A percentile compares a stretch with the other conserved stretches of the same genome.
Evolutionary conservation across 768 basidiomycete species (phyloP).

Genomic region (Lyophyllum shimeji): DNA sequence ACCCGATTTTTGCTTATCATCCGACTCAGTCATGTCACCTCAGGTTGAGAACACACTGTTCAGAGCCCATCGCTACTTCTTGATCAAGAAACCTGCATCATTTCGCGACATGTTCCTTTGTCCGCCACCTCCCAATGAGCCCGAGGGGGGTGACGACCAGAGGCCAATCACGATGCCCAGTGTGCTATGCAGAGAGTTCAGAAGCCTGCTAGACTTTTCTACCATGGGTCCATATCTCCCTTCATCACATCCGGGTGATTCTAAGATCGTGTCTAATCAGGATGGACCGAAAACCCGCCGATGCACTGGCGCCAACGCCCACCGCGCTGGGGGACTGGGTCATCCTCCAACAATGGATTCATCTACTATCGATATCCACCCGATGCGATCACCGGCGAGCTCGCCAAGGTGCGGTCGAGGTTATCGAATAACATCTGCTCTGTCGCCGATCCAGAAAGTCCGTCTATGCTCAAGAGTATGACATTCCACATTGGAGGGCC

Average conservation of each 20-base stretch:
- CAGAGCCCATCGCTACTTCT: too few relatives aligned
- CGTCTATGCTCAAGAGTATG: conserved; percentile 37
- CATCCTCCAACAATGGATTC: conserved; percentile 30
- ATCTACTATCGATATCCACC: conserved; percentile 39
- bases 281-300: background rate
- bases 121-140: background rate
- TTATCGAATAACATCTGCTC: conserved; percentile 19
- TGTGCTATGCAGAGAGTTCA: conserved; percentile 43
- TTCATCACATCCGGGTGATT: background rate
- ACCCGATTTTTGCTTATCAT: too few relatives aligned
- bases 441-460: conserved; percentile 33
- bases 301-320: background rate
- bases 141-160: conserved; percentile 28
- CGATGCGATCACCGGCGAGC: conserved; percentile 36
- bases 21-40: background rate
- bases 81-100: too few relatives aligned
- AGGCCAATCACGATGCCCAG: conserved; percentile 41
- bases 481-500: conserved; percentile 35
- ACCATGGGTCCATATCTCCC: conserved; percentile 26
- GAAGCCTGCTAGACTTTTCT: conserved; percentile 53
- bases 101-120: conserved; percentile 1
- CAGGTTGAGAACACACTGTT: background rate
- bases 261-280: background rate
- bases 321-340: background rate
- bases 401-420: conserved; percentile 31